A percentile compares a stretch with the other conserved stretches of the same genome.
Conservation (phyloP, 169 alveolate species). For the Pseudocohnilembus persalinus region DNA sequence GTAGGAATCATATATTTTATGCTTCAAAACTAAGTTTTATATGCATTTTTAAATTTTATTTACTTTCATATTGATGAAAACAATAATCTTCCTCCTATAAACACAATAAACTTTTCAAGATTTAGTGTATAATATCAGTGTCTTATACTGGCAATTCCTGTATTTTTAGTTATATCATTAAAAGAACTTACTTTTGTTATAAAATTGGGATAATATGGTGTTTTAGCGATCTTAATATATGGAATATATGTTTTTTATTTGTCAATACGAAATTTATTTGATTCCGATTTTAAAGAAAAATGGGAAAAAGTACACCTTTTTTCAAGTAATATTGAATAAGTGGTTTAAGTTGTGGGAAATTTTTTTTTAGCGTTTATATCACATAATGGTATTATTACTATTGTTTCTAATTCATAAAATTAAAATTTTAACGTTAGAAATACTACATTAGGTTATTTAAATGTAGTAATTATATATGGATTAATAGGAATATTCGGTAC, state of each 20-base stretch:
- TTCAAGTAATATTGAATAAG: not conserved
- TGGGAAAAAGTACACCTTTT: conserved; percentile 16
- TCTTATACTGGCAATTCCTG: not conserved
- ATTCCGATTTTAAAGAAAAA: not conserved
- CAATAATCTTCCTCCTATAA: not conserved
- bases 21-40: not conserved
- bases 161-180: not conserved
- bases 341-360: conserved; percentile 26
- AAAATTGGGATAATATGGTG: conserved; percentile 14
- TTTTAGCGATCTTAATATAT: conserved; percentile 17
- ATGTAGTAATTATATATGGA: conserved; percentile 30
- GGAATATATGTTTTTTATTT: conserved; percentile 6
- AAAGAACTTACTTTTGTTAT: conserved; percentile 7
- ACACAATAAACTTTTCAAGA: not conserved
- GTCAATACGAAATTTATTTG: not conserved
- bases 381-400: conserved; percentile 31
- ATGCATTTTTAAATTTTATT: conserved; percentile 11
- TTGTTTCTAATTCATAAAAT: conserved; percentile 28
- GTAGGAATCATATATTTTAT: conserved; percentile 17
- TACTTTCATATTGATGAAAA: not conserved
- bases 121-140: conserved; percentile 5
- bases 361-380: conserved; percentile 40
- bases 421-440: conserved; percentile 11
- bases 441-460: conserved; percentile 16
- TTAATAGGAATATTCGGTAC: conserved; percentile 28